Percentiles rank a stretch among this genome's conserved stretches.
These are phyloP conservation scores for Eimeria praecox DNA, from an alignment of 169 alveolate species.

Conservation along the genomic window DNA sequence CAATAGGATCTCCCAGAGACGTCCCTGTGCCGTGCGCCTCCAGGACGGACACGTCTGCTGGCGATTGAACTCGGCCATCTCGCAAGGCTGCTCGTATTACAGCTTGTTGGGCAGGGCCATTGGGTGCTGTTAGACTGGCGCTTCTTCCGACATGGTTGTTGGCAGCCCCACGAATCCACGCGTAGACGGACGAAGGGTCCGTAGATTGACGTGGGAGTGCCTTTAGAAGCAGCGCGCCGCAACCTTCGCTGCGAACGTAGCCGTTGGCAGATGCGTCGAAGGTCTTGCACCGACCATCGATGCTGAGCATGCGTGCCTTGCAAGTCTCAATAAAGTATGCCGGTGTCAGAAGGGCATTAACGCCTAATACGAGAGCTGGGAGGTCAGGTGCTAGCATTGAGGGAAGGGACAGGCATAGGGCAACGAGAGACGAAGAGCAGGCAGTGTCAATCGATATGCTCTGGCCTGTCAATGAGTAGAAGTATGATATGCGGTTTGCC, in stretches of 20 bases:
- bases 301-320: slow-evolving; percentile 85
- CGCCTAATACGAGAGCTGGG: slow-evolving; percentile 86
- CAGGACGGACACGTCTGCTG: slow-evolving; percentile 6
- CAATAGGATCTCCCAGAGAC: slow-evolving; percentile 87
- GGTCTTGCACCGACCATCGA: slow-evolving; percentile 83
- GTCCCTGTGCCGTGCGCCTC: slow-evolving; percentile 90
- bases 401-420: too few species aligned
- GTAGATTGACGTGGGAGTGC: slow-evolving; percentile 2
- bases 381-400: slow-evolving; percentile 86
- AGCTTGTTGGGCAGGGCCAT: slow-evolving; percentile 86
- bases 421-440: too few species aligned
- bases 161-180: slow-evolving; percentile 82
- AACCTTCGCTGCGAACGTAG: slow-evolving; percentile 87
- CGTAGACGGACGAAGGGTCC: slow-evolving; percentile 54
- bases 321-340: slow-evolving; percentile 79
- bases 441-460: slow-evolving; percentile 89
- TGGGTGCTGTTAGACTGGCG: slow-evolving; percentile 88
- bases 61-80: slow-evolving; percentile 50
- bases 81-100: slow-evolving; percentile 78
- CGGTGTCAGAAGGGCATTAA: slow-evolving; percentile 76
- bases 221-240: slow-evolving; percentile 84
- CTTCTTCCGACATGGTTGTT: slow-evolving; percentile 86
- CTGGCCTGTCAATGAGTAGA: slow-evolving; percentile 83
- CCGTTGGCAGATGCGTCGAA: slow-evolving; percentile 88
- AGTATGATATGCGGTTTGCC: slow-evolving; percentile 85